A percentile compares a stretch with the other conserved stretches of the same genome.
phyloP scores from a whole-genome alignment of 805 yeast species.

The Wickerhamiella vanderwaltii region DNA sequence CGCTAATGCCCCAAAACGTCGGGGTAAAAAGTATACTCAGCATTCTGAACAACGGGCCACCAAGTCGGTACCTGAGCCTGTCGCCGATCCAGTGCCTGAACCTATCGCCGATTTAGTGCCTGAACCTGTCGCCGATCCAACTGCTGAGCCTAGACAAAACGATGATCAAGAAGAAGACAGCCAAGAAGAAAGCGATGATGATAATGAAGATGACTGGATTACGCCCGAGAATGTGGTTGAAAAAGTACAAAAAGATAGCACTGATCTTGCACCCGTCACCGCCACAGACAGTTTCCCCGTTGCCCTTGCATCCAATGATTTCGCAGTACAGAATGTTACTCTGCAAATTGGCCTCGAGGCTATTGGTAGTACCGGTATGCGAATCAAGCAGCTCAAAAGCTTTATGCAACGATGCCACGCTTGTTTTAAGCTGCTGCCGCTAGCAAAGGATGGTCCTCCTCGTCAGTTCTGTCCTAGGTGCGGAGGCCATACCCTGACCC shows the following conservation, averaged over 20 bases:
- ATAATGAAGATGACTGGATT: constrained; percentile 86
- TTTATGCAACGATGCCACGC: constrained; percentile 97
- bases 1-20: constrained; percentile 14
- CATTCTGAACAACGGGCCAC: not conserved
- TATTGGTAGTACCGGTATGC: constrained; percentile 77
- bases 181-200: constrained; percentile 44
- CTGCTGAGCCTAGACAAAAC: constrained; percentile 5
- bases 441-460: constrained; percentile 50
- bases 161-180: constrained; percentile 18
- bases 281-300: constrained; percentile 39
- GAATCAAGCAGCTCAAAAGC: constrained; percentile 72
- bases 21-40: too few species aligned
- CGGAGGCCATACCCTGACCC: constrained; percentile 81
- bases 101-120: constrained; percentile 1
- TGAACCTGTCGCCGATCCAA: constrained; percentile 13
- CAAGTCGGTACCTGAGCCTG: constrained; percentile 6
- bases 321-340: constrained; percentile 92
- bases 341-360: constrained; percentile 80
- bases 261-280: constrained; percentile 34
- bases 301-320: constrained; percentile 90
- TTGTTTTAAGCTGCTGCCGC: constrained; percentile 72
- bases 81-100: constrained; percentile 7
- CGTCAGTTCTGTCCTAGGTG: constrained; percentile 89
- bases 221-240: constrained; percentile 73
- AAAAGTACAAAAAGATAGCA: constrained; percentile 53